phyloP scores from a whole-genome alignment of 495 filamentous ascomycete genomes.

The Aspergillus biplanus region DNA sequence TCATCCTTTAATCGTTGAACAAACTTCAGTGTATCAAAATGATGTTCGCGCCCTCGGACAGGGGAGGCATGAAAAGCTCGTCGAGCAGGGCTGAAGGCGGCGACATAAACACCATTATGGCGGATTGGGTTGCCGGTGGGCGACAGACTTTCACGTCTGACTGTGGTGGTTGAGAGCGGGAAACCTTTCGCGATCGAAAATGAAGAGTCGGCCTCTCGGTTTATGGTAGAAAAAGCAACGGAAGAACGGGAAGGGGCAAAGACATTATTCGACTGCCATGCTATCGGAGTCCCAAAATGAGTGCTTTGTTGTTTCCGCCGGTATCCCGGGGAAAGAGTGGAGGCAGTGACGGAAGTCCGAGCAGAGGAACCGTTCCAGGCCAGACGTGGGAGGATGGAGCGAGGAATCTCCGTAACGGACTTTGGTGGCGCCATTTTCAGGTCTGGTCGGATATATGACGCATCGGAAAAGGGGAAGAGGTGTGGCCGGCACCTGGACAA shows the following conservation, averaged over 20 bases:
- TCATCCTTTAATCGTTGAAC: conserved; percentile 87
- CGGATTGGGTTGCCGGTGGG: conserved; percentile 38
- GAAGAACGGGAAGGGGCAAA: conserved; percentile 22
- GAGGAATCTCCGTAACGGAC: conserved; percentile 43
- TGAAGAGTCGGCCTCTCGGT: conserved; percentile 19
- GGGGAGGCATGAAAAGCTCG: conserved; percentile 72
- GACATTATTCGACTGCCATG: conserved; percentile 29
- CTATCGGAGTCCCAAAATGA: conserved; percentile 30
- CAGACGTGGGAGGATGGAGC: conserved; percentile 47
- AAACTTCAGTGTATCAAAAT: conserved; percentile 98
- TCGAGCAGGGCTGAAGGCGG: conserved; percentile 45
- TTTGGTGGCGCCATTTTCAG: conserved; percentile 41
- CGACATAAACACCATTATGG: conserved; percentile 54
- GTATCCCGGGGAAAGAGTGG: conserved; percentile 31
- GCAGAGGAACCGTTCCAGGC: conserved; percentile 49
- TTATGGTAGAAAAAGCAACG: conserved; percentile 29
- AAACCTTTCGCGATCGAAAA: conserved; percentile 30
- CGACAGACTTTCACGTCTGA: conserved; percentile 22
- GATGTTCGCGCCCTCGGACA: conserved; percentile 71
- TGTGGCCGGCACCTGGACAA: neutral
- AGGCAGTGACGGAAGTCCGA: conserved; percentile 37
- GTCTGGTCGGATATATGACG: neutral
- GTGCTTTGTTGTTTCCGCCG: conserved; percentile 20
- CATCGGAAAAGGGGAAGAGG: neutral
- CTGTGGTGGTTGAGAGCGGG: conserved; percentile 16